phyloP scores from a whole-genome alignment of 1,284 basidiomycete genomes.

The Heterobasidion irregulare region DNA sequence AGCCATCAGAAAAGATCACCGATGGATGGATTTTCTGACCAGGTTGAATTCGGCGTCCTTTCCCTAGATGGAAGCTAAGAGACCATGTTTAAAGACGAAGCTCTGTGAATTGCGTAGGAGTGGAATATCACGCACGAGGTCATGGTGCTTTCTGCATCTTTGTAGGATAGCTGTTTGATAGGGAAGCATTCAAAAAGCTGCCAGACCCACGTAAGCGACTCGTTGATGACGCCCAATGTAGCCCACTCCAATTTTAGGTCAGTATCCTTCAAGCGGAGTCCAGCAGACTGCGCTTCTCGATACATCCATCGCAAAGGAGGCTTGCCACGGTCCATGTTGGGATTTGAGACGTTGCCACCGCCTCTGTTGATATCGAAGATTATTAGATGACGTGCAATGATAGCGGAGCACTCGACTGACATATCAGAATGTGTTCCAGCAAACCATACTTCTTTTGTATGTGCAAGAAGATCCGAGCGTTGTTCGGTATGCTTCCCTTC shows the following conservation, averaged over 20 bases:
- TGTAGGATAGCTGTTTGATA: constrained; percentile 18
- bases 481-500: background rate
- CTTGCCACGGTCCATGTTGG: constrained; percentile 1
- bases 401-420: constrained; percentile 5
- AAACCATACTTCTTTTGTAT: constrained; percentile 17
- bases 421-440: constrained; percentile 16
- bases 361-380: constrained; percentile 7
- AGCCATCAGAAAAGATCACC: background rate
- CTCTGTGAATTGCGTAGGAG: background rate
- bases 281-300: constrained; percentile 9
- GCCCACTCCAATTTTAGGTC: background rate
- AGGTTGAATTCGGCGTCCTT: background rate
- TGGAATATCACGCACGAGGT: background rate
- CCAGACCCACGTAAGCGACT: constrained; percentile 17
- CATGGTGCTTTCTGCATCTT: constrained; percentile 10
- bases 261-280: constrained; percentile 3
- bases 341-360: constrained; percentile 13
- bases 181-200: constrained; percentile 17
- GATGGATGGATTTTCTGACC: constrained; percentile 1
- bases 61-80: background rate
- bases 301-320: constrained; percentile 14
- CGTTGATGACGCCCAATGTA: constrained; percentile 5
- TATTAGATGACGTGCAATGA: background rate
- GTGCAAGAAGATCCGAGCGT: background rate
- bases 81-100: background rate